Percentiles rank a stretch among this genome's conserved stretches.
phyloP scores from a whole-genome alignment of 176 grass and related monocot genomes.

The Aegilops bicornis region DNA sequence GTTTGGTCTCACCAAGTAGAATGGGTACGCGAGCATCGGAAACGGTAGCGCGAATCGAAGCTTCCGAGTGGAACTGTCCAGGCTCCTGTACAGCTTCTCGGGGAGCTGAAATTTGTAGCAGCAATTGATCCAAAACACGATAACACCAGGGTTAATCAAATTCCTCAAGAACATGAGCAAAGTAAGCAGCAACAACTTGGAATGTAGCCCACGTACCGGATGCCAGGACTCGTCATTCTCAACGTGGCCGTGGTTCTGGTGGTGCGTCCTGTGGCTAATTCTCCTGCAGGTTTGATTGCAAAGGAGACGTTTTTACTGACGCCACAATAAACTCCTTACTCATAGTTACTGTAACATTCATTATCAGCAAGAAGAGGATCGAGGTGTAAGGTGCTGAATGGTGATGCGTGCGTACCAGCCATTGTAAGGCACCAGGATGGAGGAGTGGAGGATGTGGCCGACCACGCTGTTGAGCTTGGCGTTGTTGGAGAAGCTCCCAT shows the following conservation, averaged over 20 bases:
- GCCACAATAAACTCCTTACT: neutral
- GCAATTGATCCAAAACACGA: neutral
- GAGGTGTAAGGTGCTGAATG: neutral
- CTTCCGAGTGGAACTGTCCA: constrained; percentile 37
- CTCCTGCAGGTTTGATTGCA: constrained; percentile 52
- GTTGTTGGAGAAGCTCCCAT: constrained; percentile 65
- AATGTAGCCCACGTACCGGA: constrained; percentile 35
- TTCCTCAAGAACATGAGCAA: neutral
- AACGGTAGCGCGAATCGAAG: constrained; percentile 62
- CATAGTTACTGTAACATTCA: neutral
- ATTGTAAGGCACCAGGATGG: constrained; percentile 69
- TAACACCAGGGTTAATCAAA: neutral
- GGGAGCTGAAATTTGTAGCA: constrained; percentile 39
- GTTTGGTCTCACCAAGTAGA: constrained; percentile 53
- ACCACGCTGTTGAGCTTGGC: constrained; percentile 62
- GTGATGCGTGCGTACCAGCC: constrained; percentile 41
- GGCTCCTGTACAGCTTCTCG: constrained; percentile 54
- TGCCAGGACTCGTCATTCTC: constrained; percentile 74
- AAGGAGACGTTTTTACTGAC: neutral
- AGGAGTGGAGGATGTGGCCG: constrained; percentile 73
- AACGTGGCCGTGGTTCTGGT: constrained; percentile 91
- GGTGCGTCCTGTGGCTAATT: constrained; percentile 96
- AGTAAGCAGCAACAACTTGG: neutral
- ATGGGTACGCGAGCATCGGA: constrained; percentile 69
- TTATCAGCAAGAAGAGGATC: neutral